Base-by-base conservation (phyloP, 352 stramenopile species). In the Pythium folliculosum region DNA sequence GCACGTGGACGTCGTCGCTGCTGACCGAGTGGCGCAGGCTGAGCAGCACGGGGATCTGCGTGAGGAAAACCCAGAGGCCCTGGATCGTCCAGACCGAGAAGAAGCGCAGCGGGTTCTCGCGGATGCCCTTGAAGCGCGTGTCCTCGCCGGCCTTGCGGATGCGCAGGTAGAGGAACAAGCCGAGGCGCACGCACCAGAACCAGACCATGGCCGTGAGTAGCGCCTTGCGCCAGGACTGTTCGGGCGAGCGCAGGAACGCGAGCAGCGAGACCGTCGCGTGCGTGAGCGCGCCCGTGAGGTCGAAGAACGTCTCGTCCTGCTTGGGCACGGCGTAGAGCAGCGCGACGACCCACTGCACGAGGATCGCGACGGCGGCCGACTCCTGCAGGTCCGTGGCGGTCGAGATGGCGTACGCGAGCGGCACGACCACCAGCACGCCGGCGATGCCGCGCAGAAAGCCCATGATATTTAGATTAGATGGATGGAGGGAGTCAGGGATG, bases 21-120 rank as follows among this genome's bases (percentile, higher is more conserved):
- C 69, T 67, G 21, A 53, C 53, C 0, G 76, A 75, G 48, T 88
- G 79, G 25, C 54, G 70, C 32, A 88, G 60, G 25, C 63, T 80
- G 23, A 92, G 74, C 40, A 93, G 69, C 55, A 95, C 80, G 0
- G 88, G 77, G 6, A 96, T 72, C 40, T 78, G 65, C 9, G 89
- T 96, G 27, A 92, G 60, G 30, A 96, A 74, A 0, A 89, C 84
- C 89, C 88, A 96, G 21, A 96, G 78, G 8, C 84, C 85, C 65
- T 96, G 88, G 44, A 96, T 78, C 45, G 63, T 91, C 88, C 88
- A 96, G 19, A 90, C 83, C 0, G 70, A 77, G 27, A 96, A 73
- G 70, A 96, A 96, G 22, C 68, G 75, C 57, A 91, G 47, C 16
- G 84, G 71, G 52, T 92, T 87, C 49, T 49, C 66, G 45, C 78